Evolutionary conservation across 768 basidiomycete species (phyloP), one percentile per base, ranked within the genome.

Genomic region (Daedaleopsis nitida): DNA sequence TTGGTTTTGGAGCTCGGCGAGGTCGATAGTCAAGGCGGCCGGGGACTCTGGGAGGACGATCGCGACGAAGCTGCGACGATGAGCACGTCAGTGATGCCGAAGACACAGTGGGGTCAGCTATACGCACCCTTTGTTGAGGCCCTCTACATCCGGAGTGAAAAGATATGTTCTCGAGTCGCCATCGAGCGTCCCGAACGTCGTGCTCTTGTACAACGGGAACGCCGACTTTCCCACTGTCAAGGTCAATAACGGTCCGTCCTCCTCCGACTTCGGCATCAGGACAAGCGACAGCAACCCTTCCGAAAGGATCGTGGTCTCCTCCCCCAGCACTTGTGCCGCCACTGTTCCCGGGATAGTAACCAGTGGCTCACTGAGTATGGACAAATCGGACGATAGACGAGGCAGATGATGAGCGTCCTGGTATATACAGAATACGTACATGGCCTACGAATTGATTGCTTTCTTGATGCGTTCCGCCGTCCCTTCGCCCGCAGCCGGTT

Each of bases 311-410:
- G 57, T 58, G 17, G 52, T 60, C 13, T 67, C 50, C 8, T 64
- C 58, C 10, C 66, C 68, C 12, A 70, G 57, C 8, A 70, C 57
- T 44, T 70, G 69, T 0, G 63, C 60, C 12, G 62, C 68, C 27
- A 58, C 47, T 9, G 32, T 49, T 5, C 61, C 62, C 4, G 67
- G 69, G 14, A 70, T 65, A 16, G 39, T 37, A 16, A 62, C 62
- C 17, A 63, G 55, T 2, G 57, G n/a, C 14, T 66, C 24, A 12
- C 39, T 23, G 34, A 38, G 49, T 56, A 21, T 24, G 51, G 16
- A 27, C 39, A n/a, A n/a, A 45, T 35, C 34, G 19, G 17, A 35
- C 39, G 39, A 12, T 4, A 10, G 34, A 23, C 45, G 37, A 48
- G 37, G 39, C 39, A 42, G 17, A 14, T 51, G 14, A 21, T 37